Conservation (phyloP, 169 alveolate species). For the Plasmodium coatneyi region DNA sequence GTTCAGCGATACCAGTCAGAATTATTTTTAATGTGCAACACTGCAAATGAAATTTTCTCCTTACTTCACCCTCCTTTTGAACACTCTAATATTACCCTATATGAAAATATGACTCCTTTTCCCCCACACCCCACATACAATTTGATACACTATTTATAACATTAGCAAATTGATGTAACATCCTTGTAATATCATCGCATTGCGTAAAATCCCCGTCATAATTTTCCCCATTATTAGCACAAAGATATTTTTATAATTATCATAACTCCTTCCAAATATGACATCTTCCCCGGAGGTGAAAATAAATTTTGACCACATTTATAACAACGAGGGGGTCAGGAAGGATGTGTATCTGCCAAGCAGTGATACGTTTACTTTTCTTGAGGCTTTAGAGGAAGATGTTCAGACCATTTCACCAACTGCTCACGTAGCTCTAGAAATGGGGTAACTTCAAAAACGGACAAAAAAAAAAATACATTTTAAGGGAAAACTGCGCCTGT, state of each 20-base stretch:
- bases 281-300: not conserved
- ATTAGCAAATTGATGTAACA: not conserved
- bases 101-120: not conserved
- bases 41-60: not conserved
- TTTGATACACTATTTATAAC: not conserved
- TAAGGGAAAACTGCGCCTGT: not conserved
- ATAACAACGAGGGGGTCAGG: slow-evolving; percentile 52
- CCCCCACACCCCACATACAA: too few species aligned
- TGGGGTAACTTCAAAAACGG: slow-evolving; percentile 52
- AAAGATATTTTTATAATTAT: not conserved
- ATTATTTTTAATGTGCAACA: not conserved
- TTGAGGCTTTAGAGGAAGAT: slow-evolving; percentile 78
- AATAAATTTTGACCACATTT: slow-evolving; percentile 70
- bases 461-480: not conserved
- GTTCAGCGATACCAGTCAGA: not conserved
- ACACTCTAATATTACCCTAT: not conserved
- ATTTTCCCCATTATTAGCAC: not conserved
- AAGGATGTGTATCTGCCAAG: slow-evolving; percentile 80
- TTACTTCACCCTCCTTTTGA: not conserved
- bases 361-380: slow-evolving; percentile 82
- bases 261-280: slow-evolving; percentile 8
- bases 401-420: slow-evolving; percentile 39
- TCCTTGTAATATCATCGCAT: not conserved
- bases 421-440: slow-evolving; percentile 30
- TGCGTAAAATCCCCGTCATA: not conserved